Evolutionary conservation across 495 filamentous ascomycete genomes (phyloP), one percentile per base, ranked within the genome.

Genomic region (Penicillium chermesinum): DNA sequence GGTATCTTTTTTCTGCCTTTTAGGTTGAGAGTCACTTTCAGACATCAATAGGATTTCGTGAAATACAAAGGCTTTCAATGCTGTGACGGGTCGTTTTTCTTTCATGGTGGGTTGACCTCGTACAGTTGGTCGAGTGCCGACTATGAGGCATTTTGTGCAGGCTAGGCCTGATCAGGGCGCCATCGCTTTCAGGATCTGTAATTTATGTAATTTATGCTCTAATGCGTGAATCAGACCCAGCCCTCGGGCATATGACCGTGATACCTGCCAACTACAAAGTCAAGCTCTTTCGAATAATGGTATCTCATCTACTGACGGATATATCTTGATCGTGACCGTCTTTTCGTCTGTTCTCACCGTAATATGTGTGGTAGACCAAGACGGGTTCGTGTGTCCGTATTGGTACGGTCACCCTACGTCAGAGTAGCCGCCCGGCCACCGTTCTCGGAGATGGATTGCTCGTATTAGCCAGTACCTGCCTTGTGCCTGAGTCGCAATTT

Each of bases 111-210:
- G 52, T 53, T 32, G 49, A 49, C 46, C 45, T 44, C 42, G 48
- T 46, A 30, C 25, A 30, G 53, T 38, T 30, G 20, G 43, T 39
- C 20, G 38, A 36, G 27, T 53, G n/a, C 16, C 19, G 20, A 38
- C 45, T 62, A 63, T 63, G 60, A 63, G 60, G 60, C 49, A 63
- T 63, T 63, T 63, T 58, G 54, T 63, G 52, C 44, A 48, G 39
- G 34, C 59, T 60, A 63, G 56, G 46, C 59, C 51, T 4, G 18
- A 45, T 62, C 53, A 54, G 53, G 59, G 46, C 49, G 32, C 42
- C 25, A 30, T 30, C 25, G 25, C 25, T 30, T 30, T 30, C 25
- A n/a, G n/a, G n/a, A n/a, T n/a, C n/a, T n/a, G n/a, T n/a, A n/a
- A n/a, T n/a, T n/a, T 30, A 30, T 30, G 25, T 5, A 30, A 30